Conservation (phyloP, 257 asterid genomes). For the Nicotiana undulata region DNA sequence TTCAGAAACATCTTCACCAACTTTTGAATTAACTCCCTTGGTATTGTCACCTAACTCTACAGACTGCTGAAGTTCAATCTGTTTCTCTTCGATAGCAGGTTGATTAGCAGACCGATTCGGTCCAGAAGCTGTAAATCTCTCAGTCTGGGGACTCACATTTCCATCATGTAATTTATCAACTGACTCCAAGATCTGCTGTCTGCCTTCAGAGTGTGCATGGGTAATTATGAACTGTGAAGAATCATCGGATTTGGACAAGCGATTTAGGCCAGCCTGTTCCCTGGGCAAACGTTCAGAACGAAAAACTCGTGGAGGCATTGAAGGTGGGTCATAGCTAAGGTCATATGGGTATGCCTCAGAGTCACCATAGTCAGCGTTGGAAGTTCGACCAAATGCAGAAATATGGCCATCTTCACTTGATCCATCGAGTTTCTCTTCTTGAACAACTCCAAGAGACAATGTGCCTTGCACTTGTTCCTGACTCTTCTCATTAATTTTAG, state of each 20-base stretch:
- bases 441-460: constrained; percentile 26
- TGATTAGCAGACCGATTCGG: constrained; percentile 21
- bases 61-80: constrained; percentile 19
- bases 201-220: constrained; percentile 45
- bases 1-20: constrained; percentile 24
- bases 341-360: constrained; percentile 30
- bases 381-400: constrained; percentile 24
- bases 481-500: constrained; percentile 29
- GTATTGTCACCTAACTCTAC: constrained; percentile 22
- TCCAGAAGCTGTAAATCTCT: constrained; percentile 23
- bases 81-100: constrained; percentile 26
- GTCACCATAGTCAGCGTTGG: constrained; percentile 32
- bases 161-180: constrained; percentile 29
- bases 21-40: constrained; percentile 21
- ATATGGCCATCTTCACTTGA: constrained; percentile 27
- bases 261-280: constrained; percentile 58
- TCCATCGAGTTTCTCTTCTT: constrained; percentile 33
- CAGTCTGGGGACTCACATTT: constrained; percentile 26
- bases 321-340: constrained; percentile 37
- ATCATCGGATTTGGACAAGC: constrained; percentile 75
- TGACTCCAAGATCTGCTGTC: constrained; percentile 47
- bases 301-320: constrained; percentile 53
- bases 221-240: constrained; percentile 45
- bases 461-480: constrained; percentile 29
- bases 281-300: constrained; percentile 70